Evolutionary conservation across 1,139 yeast genomes (phyloP), one percentile per base, ranked within the genome.

Genomic region (Arxiozyma slooffiae): DNA sequence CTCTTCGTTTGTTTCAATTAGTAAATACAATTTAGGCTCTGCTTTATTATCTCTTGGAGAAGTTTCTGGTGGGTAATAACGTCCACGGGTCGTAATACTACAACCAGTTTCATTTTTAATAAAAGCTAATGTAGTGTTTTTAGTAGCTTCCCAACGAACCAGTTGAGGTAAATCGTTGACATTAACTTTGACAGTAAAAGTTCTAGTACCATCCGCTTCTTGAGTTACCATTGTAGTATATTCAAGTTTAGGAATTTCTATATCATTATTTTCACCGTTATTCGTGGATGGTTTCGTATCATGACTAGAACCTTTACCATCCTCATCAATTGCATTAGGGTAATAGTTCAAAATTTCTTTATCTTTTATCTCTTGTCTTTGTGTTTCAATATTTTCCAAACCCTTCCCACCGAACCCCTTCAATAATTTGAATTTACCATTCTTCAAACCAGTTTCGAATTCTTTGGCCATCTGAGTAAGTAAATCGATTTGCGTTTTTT

Each of bases 401-500:
- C 98, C 98, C 60, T 85, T 84, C 22, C 98, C 98, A 2, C 96
- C 95, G 71, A 89, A 92, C 0, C 98, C 98, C 52, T 79, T 78
- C 21, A 77, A 74, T 50, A 78, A 73, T 60, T 81, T 81, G 55
- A 77, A 89, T 53, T 81, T 79, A 0, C 96, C 97, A 2, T 73
- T 64, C 56, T 82, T 80, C 52, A 89, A 76, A 53, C 82, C 87
- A 14, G 68, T 73, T 52, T 78, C 69, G 62, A 87, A 90, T 41
- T 67, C 62, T 4, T 73, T 70, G 1, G 87, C 80, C 62, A 92
- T 74, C 16, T 67, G 67, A 42, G 72, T 60, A 30, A 89, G 70
- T 30, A 44, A 45, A 17, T 45, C 41, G 7, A 64, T 52, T 20
- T 74, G 74, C 1, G 70, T 70, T 1, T 86, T 81, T 20, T 55